These are phyloP conservation scores for Nakazawaea ernobii DNA, from an alignment of 805 yeast genomes.

Conservation along the genomic window DNA sequence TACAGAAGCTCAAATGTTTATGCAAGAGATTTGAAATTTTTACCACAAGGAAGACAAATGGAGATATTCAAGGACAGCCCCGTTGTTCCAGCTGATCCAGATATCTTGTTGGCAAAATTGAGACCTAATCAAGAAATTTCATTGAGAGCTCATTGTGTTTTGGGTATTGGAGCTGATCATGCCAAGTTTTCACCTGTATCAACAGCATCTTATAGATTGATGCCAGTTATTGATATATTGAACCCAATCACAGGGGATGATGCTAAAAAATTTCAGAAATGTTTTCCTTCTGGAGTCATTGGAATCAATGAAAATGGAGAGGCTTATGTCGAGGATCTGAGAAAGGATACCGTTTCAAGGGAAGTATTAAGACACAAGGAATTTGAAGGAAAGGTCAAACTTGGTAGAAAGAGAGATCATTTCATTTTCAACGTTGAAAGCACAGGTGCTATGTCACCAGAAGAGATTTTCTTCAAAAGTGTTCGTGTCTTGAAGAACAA, in stretches of 20 bases:
- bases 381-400: conserved; percentile 80
- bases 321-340: conserved; percentile 82
- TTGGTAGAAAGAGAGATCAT: conserved; percentile 89
- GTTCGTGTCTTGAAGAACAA: conserved; percentile 81
- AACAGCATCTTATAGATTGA: conserved; percentile 89
- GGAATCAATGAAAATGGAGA: conserved; percentile 60
- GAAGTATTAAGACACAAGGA: conserved; percentile 94
- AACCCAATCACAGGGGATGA: conserved; percentile 70
- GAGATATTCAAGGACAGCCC: conserved; percentile 64
- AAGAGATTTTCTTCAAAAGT: conserved; percentile 89
- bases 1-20: conserved; percentile 84
- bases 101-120: conserved; percentile 83
- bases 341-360: conserved; percentile 95
- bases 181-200: conserved; percentile 97
- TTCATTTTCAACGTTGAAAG: conserved; percentile 93
- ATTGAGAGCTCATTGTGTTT: conserved; percentile 80
- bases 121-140: conserved; percentile 97
- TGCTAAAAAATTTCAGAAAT: conserved; percentile 75
- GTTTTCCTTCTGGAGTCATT: conserved; percentile 92
- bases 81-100: conserved; percentile 78
- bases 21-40: conserved; percentile 83
- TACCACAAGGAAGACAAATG: conserved; percentile 84
- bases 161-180: conserved; percentile 92
- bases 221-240: conserved; percentile 79
- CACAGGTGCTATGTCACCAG: conserved; percentile 96